Evolutionary conservation across 768 basidiomycete species (phyloP), one percentile per base, ranked within the genome.

Genomic region (Termitomyces sp.): DNA sequence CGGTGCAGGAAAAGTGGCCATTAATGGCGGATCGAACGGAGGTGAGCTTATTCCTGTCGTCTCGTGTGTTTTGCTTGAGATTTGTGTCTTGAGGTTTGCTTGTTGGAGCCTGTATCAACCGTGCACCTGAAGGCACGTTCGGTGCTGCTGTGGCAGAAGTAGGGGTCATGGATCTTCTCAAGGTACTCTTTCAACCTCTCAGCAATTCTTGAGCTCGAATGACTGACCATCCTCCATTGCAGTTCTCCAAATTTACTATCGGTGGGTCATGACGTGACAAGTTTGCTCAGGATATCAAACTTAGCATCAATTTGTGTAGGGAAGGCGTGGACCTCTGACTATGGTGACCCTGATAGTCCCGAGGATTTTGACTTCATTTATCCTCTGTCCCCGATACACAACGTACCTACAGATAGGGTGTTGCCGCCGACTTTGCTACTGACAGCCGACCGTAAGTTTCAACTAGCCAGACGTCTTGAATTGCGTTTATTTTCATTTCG

Each of bases 311-410:
- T 46, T 25, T 45, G 9, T 44, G 16, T 61, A 86, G 86, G 87
- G 47, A 79, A 79, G 59, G 84, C 86, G 5, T 94, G 91, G 91
- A 83, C 79, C 2, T 79, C 84, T 25, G 91, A 93, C 69, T 93
- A 86, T 56, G 91, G 91, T 17, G 73, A 88, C 64, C 86, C 91
- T 3, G 82, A 88, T 63, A 76, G 85, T 56, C 77, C 90, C 3
- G 74, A 84, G 12, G 89, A 90, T 61, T 94, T 94, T 63, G 91
- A 94, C 72, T 92, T 89, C 72, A 89, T 92, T 61, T 77, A 82
- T 66, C 86, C 84, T 2, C 79, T 89, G 57, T 93, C 91, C 10
- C 91, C 91, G 0, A 63, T 94, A 28, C 91, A 94, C 68, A 93
- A 88, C 61, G 76, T 93, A n/a, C 78, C 85, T 41, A 73, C 72